Evolutionary conservation across 2,329 filamentous ascomycete genomes (phyloP).

Genomic region (Calonectria pseudoturangicola): DNA sequence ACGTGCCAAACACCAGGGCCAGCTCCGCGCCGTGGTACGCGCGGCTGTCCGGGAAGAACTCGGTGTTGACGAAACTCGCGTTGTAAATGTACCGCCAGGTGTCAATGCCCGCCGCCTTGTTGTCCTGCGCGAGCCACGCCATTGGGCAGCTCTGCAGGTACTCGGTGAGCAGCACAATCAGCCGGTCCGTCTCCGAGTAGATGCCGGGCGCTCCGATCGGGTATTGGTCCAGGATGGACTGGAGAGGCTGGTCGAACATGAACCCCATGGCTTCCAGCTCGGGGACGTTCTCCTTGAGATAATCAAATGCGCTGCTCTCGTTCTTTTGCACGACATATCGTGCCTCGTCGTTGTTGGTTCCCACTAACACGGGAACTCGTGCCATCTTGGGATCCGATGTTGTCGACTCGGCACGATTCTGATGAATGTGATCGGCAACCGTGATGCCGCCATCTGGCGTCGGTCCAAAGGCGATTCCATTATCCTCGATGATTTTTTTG

Average conservation of each 20-base stretch:
- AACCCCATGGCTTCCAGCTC: constrained; percentile 1
- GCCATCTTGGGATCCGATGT: constrained; percentile 39
- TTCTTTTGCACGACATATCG: constrained; percentile 32
- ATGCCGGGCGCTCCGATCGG: constrained; percentile 44
- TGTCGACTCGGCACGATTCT: constrained; percentile 40
- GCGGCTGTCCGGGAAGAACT: constrained; percentile 59
- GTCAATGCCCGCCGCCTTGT: constrained; percentile 57
- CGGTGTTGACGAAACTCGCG: constrained; percentile 68
- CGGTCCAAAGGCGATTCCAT: constrained; percentile 48
- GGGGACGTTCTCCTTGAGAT: background rate
- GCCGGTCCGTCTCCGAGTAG: constrained; percentile 44
- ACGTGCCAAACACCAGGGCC: constrained; percentile 65
- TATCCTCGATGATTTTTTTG: constrained; percentile 42
- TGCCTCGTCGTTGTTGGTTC: constrained; percentile 51
- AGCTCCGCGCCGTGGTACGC: constrained; percentile 69
- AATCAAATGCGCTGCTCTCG: background rate
- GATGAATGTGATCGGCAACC: constrained; percentile 41
- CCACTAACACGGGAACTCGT: constrained; percentile 51
- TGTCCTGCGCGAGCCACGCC: constrained; percentile 56
- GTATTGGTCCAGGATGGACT: constrained; percentile 40
- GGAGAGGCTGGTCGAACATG: constrained; percentile 8
- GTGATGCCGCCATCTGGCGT: constrained; percentile 50
- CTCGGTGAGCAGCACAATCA: constrained; percentile 49
- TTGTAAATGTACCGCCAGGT: constrained; percentile 68
- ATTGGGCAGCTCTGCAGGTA: constrained; percentile 48